Evolutionary conservation across 2,329 filamentous ascomycete species (phyloP), one percentile per base, ranked within the genome.

Genomic region (Dothideomycetes sp.): DNA sequence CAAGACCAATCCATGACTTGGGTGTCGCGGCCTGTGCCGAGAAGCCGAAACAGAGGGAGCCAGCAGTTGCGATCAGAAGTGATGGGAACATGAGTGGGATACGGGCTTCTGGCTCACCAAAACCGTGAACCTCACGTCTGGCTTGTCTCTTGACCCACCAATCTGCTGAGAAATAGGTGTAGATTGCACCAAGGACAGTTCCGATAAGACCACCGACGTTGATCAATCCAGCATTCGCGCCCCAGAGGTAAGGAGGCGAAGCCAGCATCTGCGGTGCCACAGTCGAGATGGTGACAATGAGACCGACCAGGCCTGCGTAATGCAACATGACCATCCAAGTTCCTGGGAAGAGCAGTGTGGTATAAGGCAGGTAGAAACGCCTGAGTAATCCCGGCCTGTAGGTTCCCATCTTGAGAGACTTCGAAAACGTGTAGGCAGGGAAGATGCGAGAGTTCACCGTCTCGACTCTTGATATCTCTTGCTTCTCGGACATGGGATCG

Each of bases 241-340:
- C 62, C 64, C 62, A 67, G 2, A 63, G 54, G 39, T 65, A 66
- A 0, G 63, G 64, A 10, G 63, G 64, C 6, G 45, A 47, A 5
- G 59, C 51, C 2, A 66, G 52, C 2, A 65, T 36, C 35, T 61
- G 56, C 0, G 63, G 56, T 4, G 52, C 58, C n/a, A 67, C 52
- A 3, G 54, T 59, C 30, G 58, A 56, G 29, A 61, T 56, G 1
- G 59, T 59, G 13, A 67, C 62, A 25, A 64, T 55, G 2, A 59
- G 56, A 12, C 60, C 64, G 6, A 66, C 58, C 1, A 67, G 52
- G 1, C 63, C 64, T 5, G 61, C 61, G 40, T 67, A 66, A 52
- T 63, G 63, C 1, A 59, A 45, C 30, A 63, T 59, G 10, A 66
- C 55, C 4, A 66, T 53, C 60, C 62, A 64, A 0, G 62, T 61